Evolutionary conservation across 805 yeast genomes (phyloP).

Genomic region (Pichia exigua): DNA sequence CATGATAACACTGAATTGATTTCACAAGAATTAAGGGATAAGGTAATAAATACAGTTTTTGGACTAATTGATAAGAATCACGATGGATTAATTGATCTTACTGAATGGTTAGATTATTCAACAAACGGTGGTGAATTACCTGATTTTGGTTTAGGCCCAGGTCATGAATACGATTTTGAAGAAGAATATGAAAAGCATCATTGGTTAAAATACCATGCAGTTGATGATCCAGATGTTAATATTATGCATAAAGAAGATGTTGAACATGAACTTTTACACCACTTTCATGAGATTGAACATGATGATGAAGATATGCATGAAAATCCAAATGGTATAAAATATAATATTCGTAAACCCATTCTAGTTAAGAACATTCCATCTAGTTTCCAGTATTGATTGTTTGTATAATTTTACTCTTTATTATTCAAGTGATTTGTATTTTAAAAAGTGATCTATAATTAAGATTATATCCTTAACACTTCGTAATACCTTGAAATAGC

Average conservation of each 20-base stretch:
- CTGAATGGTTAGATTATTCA: slow-evolving; percentile 64
- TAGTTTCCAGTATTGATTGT: background rate
- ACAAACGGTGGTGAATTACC: slow-evolving; percentile 67
- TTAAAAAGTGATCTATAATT: too few species aligned
- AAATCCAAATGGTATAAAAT: background rate
- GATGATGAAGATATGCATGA: slow-evolving; percentile 11
- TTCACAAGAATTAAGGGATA: slow-evolving; percentile 44
- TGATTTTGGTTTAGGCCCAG: slow-evolving; percentile 84
- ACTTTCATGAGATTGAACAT: slow-evolving; percentile 71
- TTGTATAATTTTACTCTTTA: background rate
- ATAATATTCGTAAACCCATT: slow-evolving; percentile 11
- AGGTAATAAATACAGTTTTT: slow-evolving; percentile 51
- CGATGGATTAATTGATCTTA: slow-evolving; percentile 56
- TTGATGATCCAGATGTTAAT: slow-evolving; percentile 75
- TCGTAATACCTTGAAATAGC: too few species aligned
- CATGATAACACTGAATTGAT: slow-evolving; percentile 60
- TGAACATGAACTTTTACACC: slow-evolving; percentile 80
- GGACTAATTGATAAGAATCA: slow-evolving; percentile 53
- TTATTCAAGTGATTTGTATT: too few species aligned
- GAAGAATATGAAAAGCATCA: slow-evolving; percentile 91
- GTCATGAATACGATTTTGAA: slow-evolving; percentile 88
- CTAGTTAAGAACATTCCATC: slow-evolving; percentile 11
- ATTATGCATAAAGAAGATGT: slow-evolving; percentile 81
- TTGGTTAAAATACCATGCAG: slow-evolving; percentile 75
- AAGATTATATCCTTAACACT: background rate